Conservation (phyloP, 129 eudicot genomes). For the Arctium minus region DNA sequence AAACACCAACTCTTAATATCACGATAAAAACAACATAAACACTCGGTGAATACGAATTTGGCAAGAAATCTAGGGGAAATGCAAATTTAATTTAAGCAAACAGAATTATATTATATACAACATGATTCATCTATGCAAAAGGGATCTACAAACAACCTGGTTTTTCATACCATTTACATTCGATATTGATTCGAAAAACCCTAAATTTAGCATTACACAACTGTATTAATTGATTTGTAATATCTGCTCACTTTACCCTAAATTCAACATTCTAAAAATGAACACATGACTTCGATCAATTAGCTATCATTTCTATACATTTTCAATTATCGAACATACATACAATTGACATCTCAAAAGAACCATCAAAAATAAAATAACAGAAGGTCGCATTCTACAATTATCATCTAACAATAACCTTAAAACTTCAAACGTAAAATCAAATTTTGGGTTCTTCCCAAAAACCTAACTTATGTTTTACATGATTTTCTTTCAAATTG, state of each 20-base stretch:
- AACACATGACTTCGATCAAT: too few species aligned
- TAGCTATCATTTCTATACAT: too few species aligned
- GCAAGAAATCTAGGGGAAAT: neutral
- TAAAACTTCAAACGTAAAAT: neutral
- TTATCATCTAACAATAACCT: neutral
- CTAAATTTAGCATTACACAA: neutral
- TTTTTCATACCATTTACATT: too few species aligned
- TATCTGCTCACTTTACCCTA: too few species aligned
- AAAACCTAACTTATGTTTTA: neutral
- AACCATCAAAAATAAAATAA: too few species aligned
- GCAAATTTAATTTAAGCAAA: neutral
- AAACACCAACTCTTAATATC: too few species aligned
- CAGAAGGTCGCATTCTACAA: neutral
- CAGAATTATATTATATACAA: neutral
- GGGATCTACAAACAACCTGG: neutral
- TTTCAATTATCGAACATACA: too few species aligned
- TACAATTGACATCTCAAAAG: too few species aligned
- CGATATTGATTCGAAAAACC: neutral
- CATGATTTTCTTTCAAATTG: too few species aligned
- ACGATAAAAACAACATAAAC: too few species aligned
- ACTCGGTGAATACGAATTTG: neutral
- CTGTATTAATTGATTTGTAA: neutral
- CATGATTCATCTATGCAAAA: neutral
- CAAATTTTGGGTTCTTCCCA: constrained; percentile 16
- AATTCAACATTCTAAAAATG: too few species aligned